Evolutionary conservation across 2,329 filamentous ascomycete genomes (phyloP), one percentile per base, ranked within the genome.

Genomic region (Neodidymelliopsis sp.): DNA sequence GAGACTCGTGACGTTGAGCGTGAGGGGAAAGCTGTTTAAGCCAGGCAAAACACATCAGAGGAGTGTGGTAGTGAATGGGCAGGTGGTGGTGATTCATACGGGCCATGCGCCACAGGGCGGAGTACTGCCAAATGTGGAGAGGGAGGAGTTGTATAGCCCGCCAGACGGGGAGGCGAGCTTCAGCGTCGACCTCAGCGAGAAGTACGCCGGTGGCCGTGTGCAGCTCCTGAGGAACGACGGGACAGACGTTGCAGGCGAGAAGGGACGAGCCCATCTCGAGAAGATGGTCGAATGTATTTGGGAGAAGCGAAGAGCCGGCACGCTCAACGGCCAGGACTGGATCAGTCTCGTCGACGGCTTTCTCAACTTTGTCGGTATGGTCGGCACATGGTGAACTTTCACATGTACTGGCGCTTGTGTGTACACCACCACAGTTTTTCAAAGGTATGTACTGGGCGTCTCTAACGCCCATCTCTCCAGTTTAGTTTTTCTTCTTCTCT

Each of bases 101-200:
- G 44, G 61, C 30, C 13, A 35, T 46, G 1, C 30, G 9, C 41
- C 51, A 6, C 29, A 29, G 29, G 34, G 12, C 2, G 39, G 47
- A 22, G 30, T 50, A 12, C n/a, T 50, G 16, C 47, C 47, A 6
- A 45, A 57, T 41, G 36, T 57, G 22, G 39, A 53, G 18, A 20
- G 38, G 3, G 54, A 55, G 20, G 64, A 60, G 27, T 40, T 63
- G 13, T 70, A 70, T 42, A 58, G 54, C 30, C 66, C 67, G 4
- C 66, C 70, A 1, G 70, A 74, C 22, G 70, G 71, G 3, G 70
- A 73, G 36, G 70, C 71, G 8, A 71, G 65, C 19, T 74, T 72
- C 55, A 60, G 49, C 24, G 69, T 74, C 24, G 68, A 74, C 23
- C 47, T 74, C 15, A 72, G 69, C 38, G 71, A 74, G 53, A 71